A percentile compares a stretch with the other conserved stretches of the same genome.
These are phyloP conservation scores for Syzygium syzygioides DNA, from an alignment of 441 rosid genomes.

Conservation along the genomic window DNA sequence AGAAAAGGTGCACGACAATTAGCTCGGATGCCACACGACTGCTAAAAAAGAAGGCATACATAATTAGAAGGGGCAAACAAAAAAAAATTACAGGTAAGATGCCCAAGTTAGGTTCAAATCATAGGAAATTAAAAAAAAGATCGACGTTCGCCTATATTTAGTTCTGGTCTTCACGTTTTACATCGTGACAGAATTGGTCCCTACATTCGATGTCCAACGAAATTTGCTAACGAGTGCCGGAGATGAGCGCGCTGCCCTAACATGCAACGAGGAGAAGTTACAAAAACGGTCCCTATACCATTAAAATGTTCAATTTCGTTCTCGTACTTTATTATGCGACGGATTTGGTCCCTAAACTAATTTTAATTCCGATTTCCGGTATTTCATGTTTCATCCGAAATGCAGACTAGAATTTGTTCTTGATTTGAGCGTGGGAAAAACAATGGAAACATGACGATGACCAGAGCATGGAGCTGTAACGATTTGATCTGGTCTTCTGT, in stretches of 20 bases:
- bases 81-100: not conserved
- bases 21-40: not conserved
- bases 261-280: not conserved
- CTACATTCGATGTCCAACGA: rapidly evolving
- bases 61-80: not conserved
- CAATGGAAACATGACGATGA: not conserved
- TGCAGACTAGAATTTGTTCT: not conserved
- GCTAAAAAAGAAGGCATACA: not conserved
- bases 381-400: not conserved
- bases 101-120: not conserved
- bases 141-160: too few relatives aligned
- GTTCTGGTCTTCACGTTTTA: not conserved
- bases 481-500: not conserved
- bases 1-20: rapidly evolving
- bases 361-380: not conserved
- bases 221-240: rapidly evolving
- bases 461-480: not conserved
- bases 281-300: not conserved
- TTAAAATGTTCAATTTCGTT: not conserved
- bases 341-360: not conserved
- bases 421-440: not conserved
- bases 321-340: rapidly evolving
- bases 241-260: rapidly evolving
- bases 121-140: not conserved
- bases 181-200: rapidly evolving